Evolutionary conservation across 176 grass and related monocot genomes (phyloP), one percentile per base, ranked within the genome.

Genomic region (Rhipidocladum racemiflorum): DNA sequence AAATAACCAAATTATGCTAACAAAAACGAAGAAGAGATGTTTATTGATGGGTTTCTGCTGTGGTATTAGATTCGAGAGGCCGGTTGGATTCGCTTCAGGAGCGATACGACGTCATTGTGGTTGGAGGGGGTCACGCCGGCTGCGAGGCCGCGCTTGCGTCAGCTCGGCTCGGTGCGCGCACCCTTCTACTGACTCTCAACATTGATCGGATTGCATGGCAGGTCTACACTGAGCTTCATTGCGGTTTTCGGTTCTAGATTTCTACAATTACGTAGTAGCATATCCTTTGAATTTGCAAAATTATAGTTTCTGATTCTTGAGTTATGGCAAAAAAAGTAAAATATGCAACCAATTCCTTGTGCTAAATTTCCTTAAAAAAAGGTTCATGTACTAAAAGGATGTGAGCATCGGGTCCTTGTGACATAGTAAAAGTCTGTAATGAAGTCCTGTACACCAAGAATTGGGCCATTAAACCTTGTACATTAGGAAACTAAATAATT

Each of bases 141-240:
- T 98, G 96, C 65, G 96, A 98, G 65, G 92, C 96, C 65, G 96
- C 96, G 48, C 91, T 98, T 40, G 96, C 96, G 34, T 91, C 96
- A 18, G 90, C 96, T 76, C 88, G 92, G 13, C 88, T 98, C 2
- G 95, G 96, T 29, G 96, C 92, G 4, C 88, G 87, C 62, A 95
- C 96, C 48, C 92, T 99, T 15, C 96, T 98, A 70, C 96, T 99
- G 40, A 99, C 96, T 14, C 87, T 99, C 81, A 99, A 99, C 65
- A 87, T 99, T 64, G 96, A 99, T 78, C 87, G 92, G 21, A 99
- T 99, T 60, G 96, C 96, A n/a, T 99, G 96, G 96, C 96, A 95
- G 92, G 96, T 95, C 24, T 42, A 36, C 16, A 7, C 65, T 72
- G 30, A 56, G 11, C 16, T 39, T 13, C 5, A 16, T 53, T 82